These are phyloP conservation scores for Cymbidium sinense DNA, from an alignment of 106 monocot genomes.

Conservation along the genomic window DNA sequence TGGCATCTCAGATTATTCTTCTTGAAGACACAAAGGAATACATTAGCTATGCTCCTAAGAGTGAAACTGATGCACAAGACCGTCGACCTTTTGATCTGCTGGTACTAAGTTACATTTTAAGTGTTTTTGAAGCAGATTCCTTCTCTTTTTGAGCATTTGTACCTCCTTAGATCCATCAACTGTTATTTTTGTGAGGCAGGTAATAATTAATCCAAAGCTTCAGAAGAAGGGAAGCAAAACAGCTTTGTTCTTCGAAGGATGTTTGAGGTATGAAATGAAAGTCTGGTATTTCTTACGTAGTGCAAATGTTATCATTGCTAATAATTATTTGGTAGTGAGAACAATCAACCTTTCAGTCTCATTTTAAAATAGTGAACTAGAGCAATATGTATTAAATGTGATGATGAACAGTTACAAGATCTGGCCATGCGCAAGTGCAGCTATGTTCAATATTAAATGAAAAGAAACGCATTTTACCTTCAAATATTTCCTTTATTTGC, in stretches of 20 bases:
- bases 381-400: background rate
- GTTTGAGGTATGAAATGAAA: conserved; percentile 57
- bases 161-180: conserved; percentile 8
- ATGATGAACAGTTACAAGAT: no score
- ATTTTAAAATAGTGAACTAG: background rate
- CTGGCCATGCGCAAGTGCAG: no score
- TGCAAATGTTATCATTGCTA: background rate
- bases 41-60: conserved; percentile 66
- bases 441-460: no score
- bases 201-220: conserved; percentile 83
- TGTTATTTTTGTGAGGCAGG: conserved; percentile 23
- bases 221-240: conserved; percentile 59
- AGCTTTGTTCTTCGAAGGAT: conserved; percentile 90
- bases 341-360: background rate
- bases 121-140: background rate
- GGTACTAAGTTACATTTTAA: conserved; percentile 22
- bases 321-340: background rate
- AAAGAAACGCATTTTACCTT: no score
- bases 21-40: conserved; percentile 90
- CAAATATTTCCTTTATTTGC: no score
- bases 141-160: background rate
- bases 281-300: no score
- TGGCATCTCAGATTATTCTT: conserved; percentile 68
- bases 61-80: conserved; percentile 75
- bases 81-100: conserved; percentile 83